phyloP scores from a whole-genome alignment of 345 rosid genomes.

The Trapa bicornis region DNA sequence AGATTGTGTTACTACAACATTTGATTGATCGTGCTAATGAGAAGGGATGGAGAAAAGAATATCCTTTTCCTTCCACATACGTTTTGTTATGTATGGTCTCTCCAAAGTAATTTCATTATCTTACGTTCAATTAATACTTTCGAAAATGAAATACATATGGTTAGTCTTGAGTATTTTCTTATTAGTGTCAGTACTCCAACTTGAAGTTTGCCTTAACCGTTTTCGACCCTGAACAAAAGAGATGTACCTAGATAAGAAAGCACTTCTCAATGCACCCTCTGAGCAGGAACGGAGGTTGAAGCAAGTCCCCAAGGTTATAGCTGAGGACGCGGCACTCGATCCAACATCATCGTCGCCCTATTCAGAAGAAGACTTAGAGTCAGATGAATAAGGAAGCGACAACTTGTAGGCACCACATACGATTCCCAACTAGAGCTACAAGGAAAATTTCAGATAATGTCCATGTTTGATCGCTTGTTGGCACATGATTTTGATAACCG shows the following conservation, averaged over 20 bases:
- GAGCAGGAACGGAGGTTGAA: slow-evolving; percentile 33
- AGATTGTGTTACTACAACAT: slow-evolving; percentile 22
- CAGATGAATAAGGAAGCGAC: not conserved
- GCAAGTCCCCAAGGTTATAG: slow-evolving; percentile 32
- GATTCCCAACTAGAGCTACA: too few species aligned
- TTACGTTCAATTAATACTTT: not conserved
- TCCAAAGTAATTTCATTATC: not conserved
- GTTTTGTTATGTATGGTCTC: not conserved
- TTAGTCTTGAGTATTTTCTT: not conserved
- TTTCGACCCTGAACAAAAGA: slow-evolving; percentile 17
- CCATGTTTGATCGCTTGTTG: too few species aligned
- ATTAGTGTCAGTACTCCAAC: not conserved
- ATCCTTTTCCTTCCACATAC: slow-evolving; percentile 26
- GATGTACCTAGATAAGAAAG: slow-evolving; percentile 22
- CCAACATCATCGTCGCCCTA: not conserved
- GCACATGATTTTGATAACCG: not conserved
- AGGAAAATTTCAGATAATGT: too few species aligned
- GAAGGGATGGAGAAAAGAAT: slow-evolving; percentile 64
- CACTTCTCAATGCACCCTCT: slow-evolving; percentile 23
- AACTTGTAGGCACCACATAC: too few species aligned
- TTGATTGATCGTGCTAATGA: slow-evolving; percentile 33
- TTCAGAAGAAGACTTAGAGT: slow-evolving; percentile 1
- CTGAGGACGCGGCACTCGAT: slow-evolving; percentile 11
- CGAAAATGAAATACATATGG: not conserved
- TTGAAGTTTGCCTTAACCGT: slow-evolving; percentile 15